Evolutionary conservation across 352 stramenopile genomes (phyloP).

Genomic region (Phytophthora pinifolia): DNA sequence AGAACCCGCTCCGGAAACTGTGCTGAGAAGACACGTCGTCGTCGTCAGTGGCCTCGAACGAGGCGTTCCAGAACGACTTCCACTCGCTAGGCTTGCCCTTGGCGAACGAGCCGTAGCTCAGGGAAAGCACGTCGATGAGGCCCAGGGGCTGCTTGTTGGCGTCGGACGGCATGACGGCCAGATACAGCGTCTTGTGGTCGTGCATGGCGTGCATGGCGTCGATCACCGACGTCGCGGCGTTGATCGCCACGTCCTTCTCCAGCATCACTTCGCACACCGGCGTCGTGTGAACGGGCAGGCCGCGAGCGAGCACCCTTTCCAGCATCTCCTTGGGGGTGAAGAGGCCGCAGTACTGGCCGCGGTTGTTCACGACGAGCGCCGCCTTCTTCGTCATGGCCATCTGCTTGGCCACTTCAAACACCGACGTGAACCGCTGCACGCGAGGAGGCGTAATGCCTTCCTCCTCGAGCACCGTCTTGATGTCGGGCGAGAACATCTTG

Average conservation of each 20-base stretch:
- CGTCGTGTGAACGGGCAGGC: conserved; percentile 91
- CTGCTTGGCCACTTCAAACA: conserved; percentile 92
- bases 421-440: conserved; percentile 88
- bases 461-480: conserved; percentile 84
- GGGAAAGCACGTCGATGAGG: conserved; percentile 84
- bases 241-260: conserved; percentile 75
- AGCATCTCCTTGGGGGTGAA: conserved; percentile 99
- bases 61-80: conserved; percentile 91
- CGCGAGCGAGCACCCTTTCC: conserved; percentile 93
- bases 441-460: conserved; percentile 74
- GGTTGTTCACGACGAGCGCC: conserved; percentile 93
- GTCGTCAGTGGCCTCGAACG: conserved; percentile 72
- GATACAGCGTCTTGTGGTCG: conserved; percentile 85
- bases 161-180: conserved; percentile 80
- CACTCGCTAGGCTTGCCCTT: conserved; percentile 87
- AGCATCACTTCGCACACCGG: conserved; percentile 92
- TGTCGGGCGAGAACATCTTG: conserved; percentile 86
- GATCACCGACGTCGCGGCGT: conserved; percentile 66
- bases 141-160: conserved; percentile 65
- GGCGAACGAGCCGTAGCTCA: conserved; percentile 88
- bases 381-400: conserved; percentile 96
- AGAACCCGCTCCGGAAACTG: conserved; percentile 82
- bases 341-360: conserved; percentile 93
- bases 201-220: conserved; percentile 90
- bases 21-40: conserved; percentile 82